Evolutionary conservation across 805 yeast species (phyloP).

Genomic region (Aciculoconidium aculeatum): DNA sequence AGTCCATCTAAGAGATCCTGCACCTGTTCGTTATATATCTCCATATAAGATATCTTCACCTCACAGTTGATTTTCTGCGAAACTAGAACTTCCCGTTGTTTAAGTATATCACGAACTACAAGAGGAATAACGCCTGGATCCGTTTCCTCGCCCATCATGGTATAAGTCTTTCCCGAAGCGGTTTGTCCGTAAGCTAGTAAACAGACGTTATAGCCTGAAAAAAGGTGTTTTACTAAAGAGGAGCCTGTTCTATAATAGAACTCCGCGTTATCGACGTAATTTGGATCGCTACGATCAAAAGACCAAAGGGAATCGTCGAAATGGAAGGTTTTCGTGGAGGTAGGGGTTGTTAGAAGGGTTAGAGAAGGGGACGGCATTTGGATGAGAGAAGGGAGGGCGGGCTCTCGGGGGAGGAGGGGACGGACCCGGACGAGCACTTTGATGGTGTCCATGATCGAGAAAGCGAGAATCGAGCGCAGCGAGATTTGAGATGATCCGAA

Average conservation of each 20-base stretch:
- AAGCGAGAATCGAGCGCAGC: too few species aligned
- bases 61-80: slow-evolving; percentile 33
- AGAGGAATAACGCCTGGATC: slow-evolving; percentile 34
- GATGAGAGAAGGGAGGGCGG: slow-evolving; percentile 18
- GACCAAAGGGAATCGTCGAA: slow-evolving; percentile 55
- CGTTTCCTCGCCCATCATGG: slow-evolving; percentile 36
- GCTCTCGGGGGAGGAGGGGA: slow-evolving; percentile 35
- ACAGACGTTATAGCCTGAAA: slow-evolving; percentile 38
- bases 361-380: slow-evolving; percentile 26
- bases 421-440: slow-evolving; percentile 50
- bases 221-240: slow-evolving; percentile 47
- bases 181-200: slow-evolving; percentile 40
- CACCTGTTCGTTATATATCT: slow-evolving; percentile 74
- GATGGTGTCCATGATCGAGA: too few species aligned
- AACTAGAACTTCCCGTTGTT: slow-evolving; percentile 31
- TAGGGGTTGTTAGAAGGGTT: slow-evolving; percentile 24
- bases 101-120: slow-evolving; percentile 49
- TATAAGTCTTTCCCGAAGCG: slow-evolving; percentile 37
- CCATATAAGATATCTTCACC: slow-evolving; percentile 55
- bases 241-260: slow-evolving; percentile 54
- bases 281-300: slow-evolving; percentile 20
- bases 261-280: slow-evolving; percentile 42
- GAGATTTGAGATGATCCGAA: too few species aligned
- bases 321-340: slow-evolving; percentile 27
- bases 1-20: slow-evolving; percentile 46